phyloP scores from a whole-genome alignment of 768 basidiomycete species.

The Sutorius australiensis region DNA sequence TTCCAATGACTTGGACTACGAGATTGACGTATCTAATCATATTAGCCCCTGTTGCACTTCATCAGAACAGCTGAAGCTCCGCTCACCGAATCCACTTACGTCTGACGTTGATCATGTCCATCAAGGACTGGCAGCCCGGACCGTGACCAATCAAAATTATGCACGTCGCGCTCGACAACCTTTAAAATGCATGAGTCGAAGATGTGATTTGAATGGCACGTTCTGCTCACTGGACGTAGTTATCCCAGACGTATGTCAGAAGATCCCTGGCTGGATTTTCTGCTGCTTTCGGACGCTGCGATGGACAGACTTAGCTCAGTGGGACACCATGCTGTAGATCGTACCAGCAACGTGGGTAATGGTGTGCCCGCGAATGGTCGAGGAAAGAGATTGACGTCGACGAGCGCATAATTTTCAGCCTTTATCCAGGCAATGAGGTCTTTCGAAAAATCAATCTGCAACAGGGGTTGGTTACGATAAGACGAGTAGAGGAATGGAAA shows the following conservation, averaged over 20 bases:
- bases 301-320: background rate
- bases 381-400: conserved; percentile 85
- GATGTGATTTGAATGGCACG: background rate
- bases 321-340: background rate
- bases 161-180: conserved; percentile 66
- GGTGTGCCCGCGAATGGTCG: conserved; percentile 42
- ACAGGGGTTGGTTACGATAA: background rate
- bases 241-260: conserved; percentile 90
- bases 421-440: conserved; percentile 75
- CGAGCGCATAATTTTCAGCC: conserved; percentile 59
- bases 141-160: conserved; percentile 88
- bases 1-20: conserved; percentile 77
- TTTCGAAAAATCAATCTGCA: conserved; percentile 84
- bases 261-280: conserved; percentile 54
- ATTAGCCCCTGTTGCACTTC: conserved; percentile 37
- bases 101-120: conserved; percentile 69
- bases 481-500: background rate
- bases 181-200: conserved; percentile 26
- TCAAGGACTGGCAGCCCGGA: conserved; percentile 70
- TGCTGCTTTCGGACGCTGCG: conserved; percentile 38
- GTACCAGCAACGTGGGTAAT: conserved; percentile 32
- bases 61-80: background rate
- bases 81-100: conserved; percentile 41
- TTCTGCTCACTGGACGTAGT: conserved; percentile 79
- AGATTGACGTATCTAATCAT: conserved; percentile 64